phyloP scores from a whole-genome alignment of 2,329 filamentous ascomycete species.

The Phialemonium atrogriseum region DNA sequence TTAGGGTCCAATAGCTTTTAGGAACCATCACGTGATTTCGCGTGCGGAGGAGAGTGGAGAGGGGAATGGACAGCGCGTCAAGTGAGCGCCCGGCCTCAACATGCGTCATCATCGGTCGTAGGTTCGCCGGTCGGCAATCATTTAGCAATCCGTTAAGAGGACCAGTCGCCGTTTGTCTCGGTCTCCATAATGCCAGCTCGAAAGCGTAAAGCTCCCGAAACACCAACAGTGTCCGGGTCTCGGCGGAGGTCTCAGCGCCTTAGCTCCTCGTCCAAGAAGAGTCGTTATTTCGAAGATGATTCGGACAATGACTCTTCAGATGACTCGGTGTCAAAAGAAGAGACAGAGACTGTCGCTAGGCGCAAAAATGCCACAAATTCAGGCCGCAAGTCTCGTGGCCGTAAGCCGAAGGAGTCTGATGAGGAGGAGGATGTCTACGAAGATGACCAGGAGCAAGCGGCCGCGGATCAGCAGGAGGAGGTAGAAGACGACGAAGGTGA shows the following conservation, averaged over 20 bases:
- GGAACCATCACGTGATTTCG: no score
- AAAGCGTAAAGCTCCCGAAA: constrained; percentile 27
- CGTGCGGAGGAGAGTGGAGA: no score
- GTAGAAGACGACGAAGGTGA: constrained; percentile 29
- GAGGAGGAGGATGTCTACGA: constrained; percentile 20
- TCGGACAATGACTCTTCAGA: constrained; percentile 19
- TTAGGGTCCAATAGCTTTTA: no score
- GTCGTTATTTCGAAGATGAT: constrained; percentile 40
- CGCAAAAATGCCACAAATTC: constrained; percentile 2
- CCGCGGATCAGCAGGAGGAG: constrained; percentile 14
- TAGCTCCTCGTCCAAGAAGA: constrained; percentile 34
- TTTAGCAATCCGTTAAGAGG: no score
- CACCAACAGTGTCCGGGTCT: constrained; percentile 14
- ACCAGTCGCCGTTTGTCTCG: no score
- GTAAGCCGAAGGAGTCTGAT: constrained; percentile 11
- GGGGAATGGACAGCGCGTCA: no score
- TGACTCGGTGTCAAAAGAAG: constrained; percentile 8
- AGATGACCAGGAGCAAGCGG: constrained; percentile 26
- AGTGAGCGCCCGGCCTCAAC: no score
- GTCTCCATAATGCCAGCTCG: constrained; percentile 29
- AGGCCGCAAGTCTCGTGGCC: constrained; percentile 1
- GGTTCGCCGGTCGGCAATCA: no score
- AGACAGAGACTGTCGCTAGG: no score
- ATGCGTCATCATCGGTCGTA: no score
- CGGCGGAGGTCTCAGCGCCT: constrained; percentile 41